These are phyloP conservation scores for Colletotrichum sp. DNA, from an alignment of 2,329 filamentous ascomycete species.

Conservation along the genomic window DNA sequence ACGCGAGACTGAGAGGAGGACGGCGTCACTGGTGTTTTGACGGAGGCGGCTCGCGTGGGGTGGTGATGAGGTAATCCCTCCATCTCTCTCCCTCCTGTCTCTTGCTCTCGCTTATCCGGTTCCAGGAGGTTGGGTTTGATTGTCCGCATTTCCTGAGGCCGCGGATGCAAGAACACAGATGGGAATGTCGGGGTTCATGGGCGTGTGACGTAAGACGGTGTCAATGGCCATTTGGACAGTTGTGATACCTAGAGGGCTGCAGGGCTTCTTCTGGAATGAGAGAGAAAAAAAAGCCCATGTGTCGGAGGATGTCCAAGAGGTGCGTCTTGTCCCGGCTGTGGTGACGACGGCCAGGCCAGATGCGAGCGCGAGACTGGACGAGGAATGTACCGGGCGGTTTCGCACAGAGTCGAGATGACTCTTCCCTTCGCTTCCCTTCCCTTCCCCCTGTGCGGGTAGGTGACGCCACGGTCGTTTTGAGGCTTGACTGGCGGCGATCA, in stretches of 20 bases:
- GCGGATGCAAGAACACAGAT: neutral
- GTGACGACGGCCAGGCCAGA: neutral
- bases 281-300: neutral
- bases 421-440: neutral
- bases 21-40: constrained; percentile 10
- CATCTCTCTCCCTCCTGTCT: neutral
- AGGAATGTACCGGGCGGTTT: neutral
- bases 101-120: neutral
- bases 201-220: neutral
- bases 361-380: neutral
- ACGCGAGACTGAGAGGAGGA: neutral
- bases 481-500: neutral
- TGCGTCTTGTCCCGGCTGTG: neutral
- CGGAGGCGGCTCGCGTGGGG: neutral
- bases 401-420: neutral
- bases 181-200: neutral
- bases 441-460: neutral
- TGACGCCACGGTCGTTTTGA: neutral
- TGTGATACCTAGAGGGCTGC: neutral
- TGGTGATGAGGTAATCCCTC: constrained; percentile 12
- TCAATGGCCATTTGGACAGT: neutral
- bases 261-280: neutral
- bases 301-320: neutral
- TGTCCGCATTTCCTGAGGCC: neutral
- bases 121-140: neutral